phyloP scores from a whole-genome alignment of 1,139 yeast species.

The Kurtzmaniella quercitrusa region DNA sequence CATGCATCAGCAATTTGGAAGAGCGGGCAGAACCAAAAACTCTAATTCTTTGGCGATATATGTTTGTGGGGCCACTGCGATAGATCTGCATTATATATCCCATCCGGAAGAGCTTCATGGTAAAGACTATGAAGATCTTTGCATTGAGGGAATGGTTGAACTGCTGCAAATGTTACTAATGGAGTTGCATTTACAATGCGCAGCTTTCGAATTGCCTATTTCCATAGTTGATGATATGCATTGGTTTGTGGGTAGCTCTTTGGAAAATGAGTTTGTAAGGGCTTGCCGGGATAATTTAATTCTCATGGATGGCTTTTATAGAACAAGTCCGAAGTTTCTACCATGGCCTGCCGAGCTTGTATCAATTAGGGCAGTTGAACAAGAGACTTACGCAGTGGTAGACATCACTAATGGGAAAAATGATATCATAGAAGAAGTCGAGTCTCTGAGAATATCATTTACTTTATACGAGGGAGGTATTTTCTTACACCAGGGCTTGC shows the following conservation, averaged over 20 bases:
- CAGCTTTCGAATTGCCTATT: slow-evolving; percentile 81
- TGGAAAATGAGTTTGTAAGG: slow-evolving; percentile 21
- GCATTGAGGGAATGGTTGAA: slow-evolving; percentile 37
- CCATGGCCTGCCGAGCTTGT: slow-evolving; percentile 81
- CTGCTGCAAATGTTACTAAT: slow-evolving; percentile 38
- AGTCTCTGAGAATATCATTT: slow-evolving; percentile 82
- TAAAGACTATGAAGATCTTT: slow-evolving; percentile 40
- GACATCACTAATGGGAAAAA: slow-evolving; percentile 77
- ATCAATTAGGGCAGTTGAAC: slow-evolving; percentile 78
- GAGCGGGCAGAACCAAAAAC: slow-evolving; percentile 85
- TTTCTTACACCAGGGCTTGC: slow-evolving; percentile 87
- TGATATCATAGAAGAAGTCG: slow-evolving; percentile 83
- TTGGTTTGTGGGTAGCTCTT: slow-evolving; percentile 43
- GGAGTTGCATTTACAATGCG: slow-evolving; percentile 89
- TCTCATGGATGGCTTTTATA: slow-evolving; percentile 53
- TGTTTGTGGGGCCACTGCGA: slow-evolving; percentile 80
- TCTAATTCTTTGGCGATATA: slow-evolving; percentile 68
- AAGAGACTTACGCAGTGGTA: slow-evolving; percentile 77
- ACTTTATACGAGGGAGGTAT: slow-evolving; percentile 95
- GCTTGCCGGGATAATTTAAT: slow-evolving; percentile 48
- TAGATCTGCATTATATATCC: slow-evolving; percentile 78
- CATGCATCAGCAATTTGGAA: slow-evolving; percentile 91
- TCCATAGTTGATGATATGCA: slow-evolving; percentile 44
- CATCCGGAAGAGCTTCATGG: slow-evolving; percentile 64
- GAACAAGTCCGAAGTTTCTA: slow-evolving; percentile 55